Evolutionary conservation across 345 rosid species (phyloP).

Genomic region (Eucalyptus regnans): DNA sequence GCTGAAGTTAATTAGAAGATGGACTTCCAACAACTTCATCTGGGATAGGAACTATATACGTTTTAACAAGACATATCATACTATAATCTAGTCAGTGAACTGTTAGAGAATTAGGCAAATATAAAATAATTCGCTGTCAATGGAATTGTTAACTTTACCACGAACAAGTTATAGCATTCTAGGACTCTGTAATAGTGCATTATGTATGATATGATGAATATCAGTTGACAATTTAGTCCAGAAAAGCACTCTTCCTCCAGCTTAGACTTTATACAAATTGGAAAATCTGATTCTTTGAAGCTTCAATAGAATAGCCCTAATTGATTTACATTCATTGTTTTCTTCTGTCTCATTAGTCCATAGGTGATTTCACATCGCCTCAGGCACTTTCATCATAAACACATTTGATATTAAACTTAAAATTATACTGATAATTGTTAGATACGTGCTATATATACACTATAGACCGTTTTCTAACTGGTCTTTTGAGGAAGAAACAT

Average conservation of each 20-base stretch:
- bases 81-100: background rate
- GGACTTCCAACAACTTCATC: background rate
- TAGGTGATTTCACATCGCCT: background rate
- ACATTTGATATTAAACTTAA: background rate
- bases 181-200: background rate
- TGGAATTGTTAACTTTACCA: background rate
- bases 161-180: background rate
- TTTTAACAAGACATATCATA: background rate
- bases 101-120: background rate
- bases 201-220: background rate
- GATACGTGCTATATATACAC: background rate
- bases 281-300: background rate
- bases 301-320: background rate
- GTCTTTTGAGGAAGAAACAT: background rate
- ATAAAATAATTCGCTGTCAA: background rate
- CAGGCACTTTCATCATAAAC: background rate
- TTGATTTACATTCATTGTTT: background rate
- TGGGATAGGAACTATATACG: background rate
- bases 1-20: background rate
- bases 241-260: background rate
- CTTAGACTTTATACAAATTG: background rate
- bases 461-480: background rate
- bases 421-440: too few species aligned
- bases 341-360: background rate
- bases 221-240: background rate